These are phyloP conservation scores for Dendrobium catenatum DNA, from an alignment of 106 monocot species.

Conservation along the genomic window DNA sequence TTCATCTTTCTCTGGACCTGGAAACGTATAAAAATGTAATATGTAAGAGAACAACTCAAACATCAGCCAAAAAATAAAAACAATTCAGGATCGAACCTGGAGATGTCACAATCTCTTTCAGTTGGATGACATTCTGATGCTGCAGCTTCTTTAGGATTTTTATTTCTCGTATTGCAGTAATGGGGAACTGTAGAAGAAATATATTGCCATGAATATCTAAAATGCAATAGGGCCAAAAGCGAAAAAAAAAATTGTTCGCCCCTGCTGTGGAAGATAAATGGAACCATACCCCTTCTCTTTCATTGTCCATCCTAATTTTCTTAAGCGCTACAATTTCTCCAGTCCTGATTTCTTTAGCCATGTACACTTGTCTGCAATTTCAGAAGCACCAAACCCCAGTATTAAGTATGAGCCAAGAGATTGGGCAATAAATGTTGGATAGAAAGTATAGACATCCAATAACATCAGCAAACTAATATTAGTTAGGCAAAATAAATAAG, in stretches of 20 bases:
- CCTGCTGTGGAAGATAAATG: neutral
- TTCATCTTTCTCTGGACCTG: conserved; percentile 93
- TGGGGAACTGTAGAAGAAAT: conserved; percentile 67
- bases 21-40: conserved; percentile 4
- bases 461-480: neutral
- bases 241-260: neutral
- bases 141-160: conserved; percentile 97
- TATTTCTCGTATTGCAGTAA: conserved; percentile 95
- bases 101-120: conserved; percentile 97
- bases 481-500: neutral
- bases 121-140: conserved; percentile 88
- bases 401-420: neutral
- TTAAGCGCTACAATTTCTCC: conserved; percentile 94
- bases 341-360: conserved; percentile 87
- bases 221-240: neutral
- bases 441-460: neutral
- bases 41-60: neutral
- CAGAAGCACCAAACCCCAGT: neutral
- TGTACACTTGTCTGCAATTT: conserved; percentile 78
- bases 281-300: conserved; percentile 78
- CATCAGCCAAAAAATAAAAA: neutral
- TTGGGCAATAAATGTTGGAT: neutral
- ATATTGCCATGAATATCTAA: neutral
- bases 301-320: conserved; percentile 97
- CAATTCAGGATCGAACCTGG: conserved; percentile 38